Base-by-base conservation (phyloP, 306 rosid species). In the Begonia fuchsioides region DNA sequence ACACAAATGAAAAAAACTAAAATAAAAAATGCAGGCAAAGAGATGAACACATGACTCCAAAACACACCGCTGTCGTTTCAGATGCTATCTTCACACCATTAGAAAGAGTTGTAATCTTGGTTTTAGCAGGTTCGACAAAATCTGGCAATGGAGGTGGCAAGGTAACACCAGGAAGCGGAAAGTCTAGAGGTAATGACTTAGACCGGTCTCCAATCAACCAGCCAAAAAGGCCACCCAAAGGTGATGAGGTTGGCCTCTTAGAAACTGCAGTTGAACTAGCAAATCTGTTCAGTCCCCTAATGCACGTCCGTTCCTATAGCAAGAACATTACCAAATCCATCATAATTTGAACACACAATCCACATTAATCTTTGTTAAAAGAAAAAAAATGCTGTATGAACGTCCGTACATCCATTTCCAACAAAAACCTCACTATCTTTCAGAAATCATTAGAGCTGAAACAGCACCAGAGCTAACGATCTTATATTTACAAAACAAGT, bases 81-180 rank as follows among this genome's bases (percentile, higher is more conserved):
- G 98, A 85, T 26, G 87, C 98, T 13, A 90, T 70, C 60, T 67
- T 90, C 55, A 79, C 72, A 60, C 98, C 93, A 61, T 85, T 90
- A 1, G 87, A 76, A 55, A 90, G 87, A 15, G 92, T 69, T 14
- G 92, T 76, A 43, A 81, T 70, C 63, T 65, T 71, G 13, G 94
- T 76, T 68, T 76, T 76, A 49, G 60, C 71, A 2, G 85, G 85
- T 16, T 63, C 79, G 39, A 79, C 81, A 60, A 70, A 55, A 71
- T 90, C 97, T 12, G 97, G 94, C 79, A 90, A 74, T 6, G 90
- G 52, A 58, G 92, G 62, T 1, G 95, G 92, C 18, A 71, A 76
- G 9, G 44, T 64, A 54, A 85, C 83, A 7, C 90, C 87, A 2
- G 72, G 61, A 17, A 81, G 95, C 0, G 85, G 85, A 45, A 76